Evolutionary conservation across 2,329 filamentous ascomycete species (phyloP).

Genomic region (Alternaria panax): DNA sequence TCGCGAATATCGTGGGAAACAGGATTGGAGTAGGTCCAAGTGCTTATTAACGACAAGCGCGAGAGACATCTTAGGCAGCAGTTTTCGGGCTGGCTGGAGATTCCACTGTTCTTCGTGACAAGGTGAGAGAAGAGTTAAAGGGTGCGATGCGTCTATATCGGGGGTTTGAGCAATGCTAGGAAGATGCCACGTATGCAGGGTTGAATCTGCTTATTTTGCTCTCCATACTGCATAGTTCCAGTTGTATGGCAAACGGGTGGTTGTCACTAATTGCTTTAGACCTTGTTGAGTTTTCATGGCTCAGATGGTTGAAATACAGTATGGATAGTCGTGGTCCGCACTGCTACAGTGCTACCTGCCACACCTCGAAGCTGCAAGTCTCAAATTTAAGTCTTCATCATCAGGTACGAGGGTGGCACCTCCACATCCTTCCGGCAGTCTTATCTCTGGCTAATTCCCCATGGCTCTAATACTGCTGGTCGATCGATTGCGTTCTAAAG

Average conservation of each 20-base stretch:
- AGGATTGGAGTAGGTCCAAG: neutral
- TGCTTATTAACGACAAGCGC: neutral
- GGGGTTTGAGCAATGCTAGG: too few relatives aligned
- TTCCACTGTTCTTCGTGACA: neutral
- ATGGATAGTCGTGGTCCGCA: neutral
- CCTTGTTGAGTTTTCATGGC: neutral
- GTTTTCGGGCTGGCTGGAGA: neutral
- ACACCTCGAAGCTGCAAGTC: neutral
- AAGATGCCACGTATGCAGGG: too few relatives aligned
- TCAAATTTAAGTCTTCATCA: neutral
- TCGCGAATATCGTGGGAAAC: neutral
- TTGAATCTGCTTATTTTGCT: too few relatives aligned
- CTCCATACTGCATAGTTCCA: too few relatives aligned
- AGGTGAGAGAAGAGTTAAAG: too few relatives aligned
- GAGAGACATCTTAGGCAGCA: neutral
- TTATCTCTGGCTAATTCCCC: too few relatives aligned
- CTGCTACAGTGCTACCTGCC: neutral
- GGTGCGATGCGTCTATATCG: too few relatives aligned
- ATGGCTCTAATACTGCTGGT: too few relatives aligned
- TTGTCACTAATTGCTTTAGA: neutral
- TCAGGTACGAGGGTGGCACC: neutral
- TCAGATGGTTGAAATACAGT: neutral
- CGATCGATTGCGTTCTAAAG: too few relatives aligned
- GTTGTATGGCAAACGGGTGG: neutral
- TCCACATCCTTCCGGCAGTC: too few relatives aligned